Evolutionary conservation across 2,329 filamentous ascomycete species (phyloP), one percentile per base, ranked within the genome.

Genomic region (Leptographium lundbergii): DNA sequence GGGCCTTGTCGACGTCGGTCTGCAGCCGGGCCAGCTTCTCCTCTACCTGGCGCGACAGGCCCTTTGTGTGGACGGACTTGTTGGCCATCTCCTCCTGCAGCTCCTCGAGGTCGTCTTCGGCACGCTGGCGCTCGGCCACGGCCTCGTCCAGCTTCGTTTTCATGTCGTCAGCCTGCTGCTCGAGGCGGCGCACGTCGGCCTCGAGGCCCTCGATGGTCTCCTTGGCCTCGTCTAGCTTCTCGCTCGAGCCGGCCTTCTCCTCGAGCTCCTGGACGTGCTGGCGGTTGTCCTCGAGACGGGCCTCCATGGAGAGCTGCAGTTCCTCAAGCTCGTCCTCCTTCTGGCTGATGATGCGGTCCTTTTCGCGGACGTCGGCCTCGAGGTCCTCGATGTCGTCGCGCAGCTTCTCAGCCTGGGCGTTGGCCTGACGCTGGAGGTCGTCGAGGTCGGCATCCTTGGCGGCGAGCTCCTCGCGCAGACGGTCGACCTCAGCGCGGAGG

Each of bases 41-140:
- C 66, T 91, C 87, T 22, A 89, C 78, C 70, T 91, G 87, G 36
- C 87, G 81, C 57, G 83, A 88, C 10, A 89, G 76, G 2, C 86
- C 87, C 67, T 88, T 90, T 14, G 86, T 88, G 57, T 83, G 82
- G 45, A 90, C 79, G 0, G 88, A 91, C 65, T 90, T 91, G 71
- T 91, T 86, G 25, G 86, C 80, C 79, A 91, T 82, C 66, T 91
- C 88, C 58, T 89, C 86, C 62, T 88, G 86, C 27, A 91, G 75
- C 66, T 86, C 82, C 65, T 84, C 78, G 19, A 86, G 72, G 60
- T 86, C 78, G 7, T 71, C 73, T 65, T 84, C 80, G 2, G 82
- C 82, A 34, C 78, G 76, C 25, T 81, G 74, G 64, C 81, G 82
- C 59, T 84, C 77, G 1, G 73, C 68, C 9, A 77, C 61, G 0